Percentiles rank a stretch among this genome's conserved stretches.
These are phyloP conservation scores for Neonectria sp. DNA, from an alignment of 2,329 filamentous ascomycete species.

Conservation along the genomic window DNA sequence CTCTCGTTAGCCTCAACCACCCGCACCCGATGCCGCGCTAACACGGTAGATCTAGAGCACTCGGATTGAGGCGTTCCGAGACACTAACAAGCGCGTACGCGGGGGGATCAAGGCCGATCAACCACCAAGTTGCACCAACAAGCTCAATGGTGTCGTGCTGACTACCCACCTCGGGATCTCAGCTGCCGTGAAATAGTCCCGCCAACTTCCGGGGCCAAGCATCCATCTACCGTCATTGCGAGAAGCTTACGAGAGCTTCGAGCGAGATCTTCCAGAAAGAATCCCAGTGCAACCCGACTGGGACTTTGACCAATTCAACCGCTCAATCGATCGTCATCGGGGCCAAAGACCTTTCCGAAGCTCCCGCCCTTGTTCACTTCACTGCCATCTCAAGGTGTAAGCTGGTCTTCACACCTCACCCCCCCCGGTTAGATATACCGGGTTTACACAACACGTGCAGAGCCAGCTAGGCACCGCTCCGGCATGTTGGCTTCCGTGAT, in stretches of 20 bases:
- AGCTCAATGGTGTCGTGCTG: not conserved
- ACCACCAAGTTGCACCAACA: not conserved
- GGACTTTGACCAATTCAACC: not conserved
- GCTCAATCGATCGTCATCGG: not conserved
- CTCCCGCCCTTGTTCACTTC: not conserved
- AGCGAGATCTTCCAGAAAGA: not conserved
- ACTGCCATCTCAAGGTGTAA: not conserved
- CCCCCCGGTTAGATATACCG: not conserved
- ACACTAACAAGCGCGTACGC: constrained; percentile 10
- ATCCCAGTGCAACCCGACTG: not conserved
- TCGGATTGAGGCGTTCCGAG: constrained; percentile 14
- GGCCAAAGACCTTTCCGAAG: not conserved
- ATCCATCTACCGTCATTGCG: not conserved
- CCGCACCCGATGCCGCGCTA: constrained; percentile 8
- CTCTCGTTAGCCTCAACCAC: constrained; percentile 12
- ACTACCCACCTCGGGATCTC: constrained; percentile 9
- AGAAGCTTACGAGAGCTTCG: not conserved
- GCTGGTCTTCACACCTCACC: not conserved
- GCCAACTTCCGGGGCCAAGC: not conserved
- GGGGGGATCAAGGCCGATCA: constrained; percentile 7
- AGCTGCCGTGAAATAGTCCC: constrained; percentile 6
- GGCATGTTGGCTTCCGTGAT: constrained; percentile 8
- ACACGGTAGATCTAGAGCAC: not conserved
- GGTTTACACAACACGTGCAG: not conserved
- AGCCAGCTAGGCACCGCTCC: not conserved